These are phyloP conservation scores for Colletotrichum spaethianum DNA, from an alignment of 2,329 filamentous ascomycete species.

Conservation along the genomic window DNA sequence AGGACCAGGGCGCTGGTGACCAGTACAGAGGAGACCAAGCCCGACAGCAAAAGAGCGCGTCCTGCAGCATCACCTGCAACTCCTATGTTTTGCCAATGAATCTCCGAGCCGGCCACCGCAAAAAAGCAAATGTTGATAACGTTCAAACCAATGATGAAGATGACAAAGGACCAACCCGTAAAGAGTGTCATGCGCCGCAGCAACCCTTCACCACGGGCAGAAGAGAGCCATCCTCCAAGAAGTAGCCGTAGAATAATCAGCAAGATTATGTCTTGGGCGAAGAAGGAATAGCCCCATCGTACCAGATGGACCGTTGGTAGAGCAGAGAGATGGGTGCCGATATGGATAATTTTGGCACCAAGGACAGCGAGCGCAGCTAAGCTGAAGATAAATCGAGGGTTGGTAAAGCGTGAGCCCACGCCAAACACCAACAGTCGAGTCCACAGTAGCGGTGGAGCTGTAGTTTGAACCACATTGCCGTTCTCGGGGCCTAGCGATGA, in stretches of 20 bases:
- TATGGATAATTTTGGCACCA: conserved; percentile 50
- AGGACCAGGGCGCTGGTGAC: background rate
- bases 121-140: conserved; percentile 47
- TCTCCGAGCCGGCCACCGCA: conserved; percentile 50
- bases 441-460: background rate
- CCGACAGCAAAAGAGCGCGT: conserved; percentile 49
- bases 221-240: conserved; percentile 46
- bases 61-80: conserved; percentile 50
- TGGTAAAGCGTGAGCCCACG: conserved; percentile 39
- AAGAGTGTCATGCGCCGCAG: background rate
- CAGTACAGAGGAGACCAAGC: conserved; percentile 47
- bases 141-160: background rate
- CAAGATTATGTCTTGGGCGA: conserved; percentile 51
- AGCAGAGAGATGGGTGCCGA: conserved; percentile 50
- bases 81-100: conserved; percentile 53
- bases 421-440: conserved; percentile 1
- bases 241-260: conserved; percentile 51
- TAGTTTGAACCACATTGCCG: background rate
- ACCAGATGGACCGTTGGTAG: conserved; percentile 49
- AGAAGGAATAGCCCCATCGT: conserved; percentile 53
- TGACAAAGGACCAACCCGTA: background rate
- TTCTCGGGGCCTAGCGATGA: background rate
- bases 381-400: conserved; percentile 48
- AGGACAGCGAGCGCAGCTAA: conserved; percentile 49
- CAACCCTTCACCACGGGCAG: background rate